Base-by-base conservation (phyloP, 2,329 filamentous ascomycete species). In the Samsoniella hepiali region DNA sequence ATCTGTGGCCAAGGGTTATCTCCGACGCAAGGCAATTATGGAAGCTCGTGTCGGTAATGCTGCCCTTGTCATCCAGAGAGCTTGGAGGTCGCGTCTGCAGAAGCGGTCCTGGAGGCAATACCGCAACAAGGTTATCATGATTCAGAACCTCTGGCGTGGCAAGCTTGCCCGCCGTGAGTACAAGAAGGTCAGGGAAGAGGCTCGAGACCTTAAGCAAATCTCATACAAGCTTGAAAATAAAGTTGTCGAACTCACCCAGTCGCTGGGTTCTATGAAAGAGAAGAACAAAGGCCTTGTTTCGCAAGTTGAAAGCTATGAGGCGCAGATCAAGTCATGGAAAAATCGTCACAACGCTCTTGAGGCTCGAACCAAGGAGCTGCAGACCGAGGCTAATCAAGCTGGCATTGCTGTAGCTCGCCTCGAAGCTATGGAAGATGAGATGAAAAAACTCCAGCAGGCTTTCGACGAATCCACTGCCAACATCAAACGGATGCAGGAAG, bases 221-320 rank as follows among this genome's bases (percentile, higher is more conserved):
- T 98, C 95, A 2, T 99, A 99, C 83, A 98, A 97, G 82, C 82
- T 99, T 71, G 95, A 99, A 77, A 98, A 99, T 84, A 99, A 99
- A 87, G 95, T 99, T 67, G 92, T 99, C 67, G 95, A 99, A 80
- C 85, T 99, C 72, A 99, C 95, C 1, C 95, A 99, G 76, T 91
- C 90, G 57, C 79, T 99, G 70, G 93, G 95, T 68, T 89, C 92
- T 10, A 90, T 97, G 84, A 97, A 96, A 81, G 86, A 89, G 67
- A 91, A 97, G 79, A 99, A 99, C 85, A 97, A 96, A 82, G 85
- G 86, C 64, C 84, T 99, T 66, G 83, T 90, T 69, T 88, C 86
- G 42, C 93, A 98, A 76, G 89, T 99, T 56, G 92, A 97, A 77
- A 97, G 91, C 76, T 97, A 98, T 79, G 94, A 99, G 76, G 89